Evolutionary conservation across 257 asterid species (phyloP).

Genomic region (Solanum sitiens): DNA sequence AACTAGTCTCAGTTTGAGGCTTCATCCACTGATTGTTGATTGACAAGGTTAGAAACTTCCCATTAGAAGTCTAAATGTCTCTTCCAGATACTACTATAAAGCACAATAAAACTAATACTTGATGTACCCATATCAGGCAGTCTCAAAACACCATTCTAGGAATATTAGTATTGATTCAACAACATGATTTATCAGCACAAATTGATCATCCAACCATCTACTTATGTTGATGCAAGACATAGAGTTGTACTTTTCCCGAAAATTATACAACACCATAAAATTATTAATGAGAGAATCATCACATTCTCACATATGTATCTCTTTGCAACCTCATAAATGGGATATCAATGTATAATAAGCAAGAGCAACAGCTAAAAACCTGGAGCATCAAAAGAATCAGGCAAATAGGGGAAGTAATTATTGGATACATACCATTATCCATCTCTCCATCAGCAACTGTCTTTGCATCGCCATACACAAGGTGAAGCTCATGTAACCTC

Average conservation of each 20-base stretch:
- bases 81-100: not conserved
- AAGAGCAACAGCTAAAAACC: not conserved
- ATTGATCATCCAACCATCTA: not conserved
- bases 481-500: conserved; percentile 41
- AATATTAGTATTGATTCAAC: not conserved
- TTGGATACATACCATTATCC: conserved; percentile 28
- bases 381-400: not conserved
- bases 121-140: not conserved
- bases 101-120: not conserved
- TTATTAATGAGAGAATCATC: not conserved
- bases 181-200: not conserved
- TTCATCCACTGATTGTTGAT: not conserved
- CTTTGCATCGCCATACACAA: conserved; percentile 19
- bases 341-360: not conserved
- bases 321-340: not conserved
- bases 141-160: not conserved
- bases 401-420: not conserved
- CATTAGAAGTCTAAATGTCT: not conserved
- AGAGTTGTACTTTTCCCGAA: not conserved
- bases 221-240: not conserved
- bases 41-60: not conserved
- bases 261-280: not conserved
- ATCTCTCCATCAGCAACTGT: conserved; percentile 16
- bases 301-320: not conserved
- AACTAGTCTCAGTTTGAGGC: not conserved